phyloP scores from a whole-genome alignment of 495 filamentous ascomycete genomes.

The Chaetomium fimeti region DNA sequence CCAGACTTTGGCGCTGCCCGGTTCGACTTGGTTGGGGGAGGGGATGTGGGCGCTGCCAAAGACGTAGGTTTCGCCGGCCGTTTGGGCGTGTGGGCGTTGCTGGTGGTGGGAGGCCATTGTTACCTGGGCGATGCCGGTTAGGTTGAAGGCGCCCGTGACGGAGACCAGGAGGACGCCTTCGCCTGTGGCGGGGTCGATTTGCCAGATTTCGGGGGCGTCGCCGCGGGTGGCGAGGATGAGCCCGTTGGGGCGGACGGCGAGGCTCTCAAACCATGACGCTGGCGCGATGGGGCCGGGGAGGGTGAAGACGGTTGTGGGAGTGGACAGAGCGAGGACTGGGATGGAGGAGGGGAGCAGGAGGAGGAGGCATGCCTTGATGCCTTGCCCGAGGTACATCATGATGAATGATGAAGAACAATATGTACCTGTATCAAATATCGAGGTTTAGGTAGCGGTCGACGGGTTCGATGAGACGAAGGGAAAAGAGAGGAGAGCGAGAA shows the following conservation, averaged over 20 bases:
- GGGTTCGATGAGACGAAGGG: too few species aligned
- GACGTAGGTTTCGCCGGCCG: conserved; percentile 39
- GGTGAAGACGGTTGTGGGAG: conserved; percentile 12
- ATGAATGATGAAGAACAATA: not conserved
- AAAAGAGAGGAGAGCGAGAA: too few species aligned
- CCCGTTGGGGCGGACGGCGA: conserved; percentile 35
- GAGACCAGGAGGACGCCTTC: conserved; percentile 33
- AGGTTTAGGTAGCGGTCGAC: too few species aligned
- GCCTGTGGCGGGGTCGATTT: conserved; percentile 37
- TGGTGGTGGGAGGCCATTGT: conserved; percentile 12
- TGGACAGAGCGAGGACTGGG: not conserved
- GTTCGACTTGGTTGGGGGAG: conserved; percentile 25
- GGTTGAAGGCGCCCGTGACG: conserved; percentile 39
- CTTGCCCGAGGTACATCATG: not conserved
- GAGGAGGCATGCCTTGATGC: not conserved
- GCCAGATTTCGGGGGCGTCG: conserved; percentile 37
- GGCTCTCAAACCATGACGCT: conserved; percentile 36
- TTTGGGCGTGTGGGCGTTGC: not conserved
- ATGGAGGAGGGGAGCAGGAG: conserved; percentile 10
- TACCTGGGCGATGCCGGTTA: conserved; percentile 47
- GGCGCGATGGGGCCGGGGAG: not conserved
- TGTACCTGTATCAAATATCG: not conserved
- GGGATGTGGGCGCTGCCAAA: conserved; percentile 45
- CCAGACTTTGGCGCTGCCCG: conserved; percentile 43
- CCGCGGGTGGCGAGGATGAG: conserved; percentile 12